phyloP scores from a whole-genome alignment of 1,139 yeast species.

The Pichia kudriavzevii region DNA sequence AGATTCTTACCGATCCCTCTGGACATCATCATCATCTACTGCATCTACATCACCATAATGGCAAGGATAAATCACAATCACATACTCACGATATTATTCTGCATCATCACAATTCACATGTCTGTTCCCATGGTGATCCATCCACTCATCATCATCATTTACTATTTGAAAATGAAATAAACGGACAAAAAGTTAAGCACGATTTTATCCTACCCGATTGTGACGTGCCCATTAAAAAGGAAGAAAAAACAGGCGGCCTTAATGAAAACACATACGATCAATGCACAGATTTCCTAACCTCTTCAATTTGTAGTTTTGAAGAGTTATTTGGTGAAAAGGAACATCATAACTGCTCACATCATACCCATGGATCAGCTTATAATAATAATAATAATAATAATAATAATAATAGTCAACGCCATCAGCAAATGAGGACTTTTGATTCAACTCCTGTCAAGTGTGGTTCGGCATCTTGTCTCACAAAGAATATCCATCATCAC shows the following conservation, averaged over 20 bases:
- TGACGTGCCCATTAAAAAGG: neutral
- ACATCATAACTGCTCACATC: neutral
- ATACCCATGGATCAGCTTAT: too few relatives aligned
- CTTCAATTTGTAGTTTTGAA: constrained; percentile 10
- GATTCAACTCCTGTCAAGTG: too few relatives aligned
- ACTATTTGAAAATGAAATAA: constrained; percentile 21
- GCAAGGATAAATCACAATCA: constrained; percentile 6
- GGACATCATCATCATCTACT: constrained; percentile 17
- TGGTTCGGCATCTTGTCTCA: too few relatives aligned
- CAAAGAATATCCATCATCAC: too few relatives aligned
- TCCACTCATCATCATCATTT: constrained; percentile 24
- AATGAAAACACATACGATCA: neutral
- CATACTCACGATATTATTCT: constrained; percentile 17
- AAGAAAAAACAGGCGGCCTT: neutral
- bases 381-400: too few relatives aligned
- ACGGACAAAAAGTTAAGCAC: constrained; percentile 22
- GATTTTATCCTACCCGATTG: constrained; percentile 23
- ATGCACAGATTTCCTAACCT: constrained; percentile 11
- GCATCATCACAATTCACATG: constrained; percentile 15
- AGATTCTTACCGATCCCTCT: too few relatives aligned
- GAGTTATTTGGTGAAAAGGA: neutral
- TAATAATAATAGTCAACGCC: too few relatives aligned
- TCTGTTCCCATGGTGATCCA: constrained; percentile 5
- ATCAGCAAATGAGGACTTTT: too few relatives aligned
- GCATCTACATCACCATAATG: constrained; percentile 14